Base-by-base conservation (phyloP, 805 yeast species). In the Cyberlindnera veronae region DNA sequence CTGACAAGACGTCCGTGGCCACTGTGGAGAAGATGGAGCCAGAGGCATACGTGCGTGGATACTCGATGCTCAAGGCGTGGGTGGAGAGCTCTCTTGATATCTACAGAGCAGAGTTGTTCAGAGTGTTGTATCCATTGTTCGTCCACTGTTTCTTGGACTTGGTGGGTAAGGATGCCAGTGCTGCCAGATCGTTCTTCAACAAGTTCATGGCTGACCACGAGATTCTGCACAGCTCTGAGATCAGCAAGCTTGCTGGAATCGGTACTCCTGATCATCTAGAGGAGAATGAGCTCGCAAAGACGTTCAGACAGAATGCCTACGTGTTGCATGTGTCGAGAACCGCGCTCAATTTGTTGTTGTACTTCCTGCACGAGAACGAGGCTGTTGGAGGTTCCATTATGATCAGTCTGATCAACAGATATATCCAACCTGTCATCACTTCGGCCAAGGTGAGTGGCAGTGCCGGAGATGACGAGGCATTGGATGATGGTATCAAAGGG, bases 331-430 rank as follows among this genome's bases (percentile, higher is more conserved):
- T 91, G 33, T 83, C 96, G 12, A 81, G 85, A 48, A 89, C 96
- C 1, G 79, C 95, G 5, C 72, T 91, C 56, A 93, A 89, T 58
- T 66, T 91, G 51, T 72, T 93, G 48, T 69, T 93, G 39, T 86
- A 87, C 58, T 91, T 89, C 52, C 64, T 93, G 39, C 95, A 88
- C 59, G 97, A 91, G 57, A 87, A 89, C 59, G 97, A 89, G 62
- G 83, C 84, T 9, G 81, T 81, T 39, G 98, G 98, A 31, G 98
- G 98, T 2, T 83, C 90, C 2, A 76, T 91, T 28, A 70, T 91
- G 39, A 86, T 93, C 34, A 71, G 96, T 51, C 73, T 88, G 35
- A 81, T 93, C 47, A 93, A 93, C 66, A 90, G 88, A 63, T 79
- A 87, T 60, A 71, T 93, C 52, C 80, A 74, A 30, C 72, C 72